Base-by-base conservation (phyloP, 441 rosid species). In the Capsella rubella region DNA sequence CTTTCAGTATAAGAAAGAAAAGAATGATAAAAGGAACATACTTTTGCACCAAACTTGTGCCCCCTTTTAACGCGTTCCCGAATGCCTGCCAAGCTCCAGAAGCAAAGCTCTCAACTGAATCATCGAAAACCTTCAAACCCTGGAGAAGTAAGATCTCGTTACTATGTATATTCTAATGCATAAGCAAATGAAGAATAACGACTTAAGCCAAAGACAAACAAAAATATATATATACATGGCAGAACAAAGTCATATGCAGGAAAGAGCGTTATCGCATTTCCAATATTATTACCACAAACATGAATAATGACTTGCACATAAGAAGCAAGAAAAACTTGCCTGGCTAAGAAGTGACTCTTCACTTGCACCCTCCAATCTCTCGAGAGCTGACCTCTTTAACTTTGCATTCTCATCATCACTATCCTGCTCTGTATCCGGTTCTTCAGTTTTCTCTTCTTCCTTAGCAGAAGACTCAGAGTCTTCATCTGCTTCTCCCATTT, bases 41-140 rank as follows among this genome's bases (percentile, higher is more conserved):
- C 99, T 85, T 90, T 69, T 92, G 91, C 72, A 92, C 96, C 42
- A 90, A 74, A 78, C 74, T 59, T 37, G 92, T 67, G 65, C 96
- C 84, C 67, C 97, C 98, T 80, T 79, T 89, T 81, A 81, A 85
- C 49, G 97, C 99, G 85, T 69, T 85, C 68, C 97, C 98, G 18
- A 91, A 67, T 69, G 94, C 96, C 69, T 87, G 89, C 99, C 99
- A 95, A 27, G 99, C 99, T 73, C 97, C 99, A 27, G 95, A 86
- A 62, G 97, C 88, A 46, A 95, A 86, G 80, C 84, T 91, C 89
- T 93, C 99, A 73, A 95, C 90, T 37, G 96, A 91, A 80, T 76
- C 81, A 84, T 95, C 99, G 18, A 95, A 79, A 82, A 82, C 91
- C 83, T 88, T 90, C 82, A 93, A 80, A 32, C 95, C 85, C 97